Base-by-base conservation (phyloP, 192 early-diverging fungal genomes). In the Coemansia sp. region DNA sequence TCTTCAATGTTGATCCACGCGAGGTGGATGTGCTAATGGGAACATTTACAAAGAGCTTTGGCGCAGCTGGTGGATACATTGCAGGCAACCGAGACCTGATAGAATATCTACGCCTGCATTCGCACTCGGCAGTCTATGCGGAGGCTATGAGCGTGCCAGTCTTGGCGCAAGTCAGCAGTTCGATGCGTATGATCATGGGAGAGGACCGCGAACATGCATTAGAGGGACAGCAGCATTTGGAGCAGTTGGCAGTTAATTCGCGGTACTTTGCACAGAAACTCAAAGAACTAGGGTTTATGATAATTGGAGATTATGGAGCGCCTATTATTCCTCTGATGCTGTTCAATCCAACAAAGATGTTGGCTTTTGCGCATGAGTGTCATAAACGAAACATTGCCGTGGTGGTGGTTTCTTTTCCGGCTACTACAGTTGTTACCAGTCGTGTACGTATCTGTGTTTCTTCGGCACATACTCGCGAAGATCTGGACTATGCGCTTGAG, bases 1-100 rank as follows among this genome's bases (percentile, higher is more conserved):
- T 93, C 79, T 96, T 89, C 78, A 89, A 89, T 59, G 84, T 98
- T 12, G 91, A 95, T 65, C 94, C 94, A 24, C 82, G 79, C 57
- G 85, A 95, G 22, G 87, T 98, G 22, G 95, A 99, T 68, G 87
- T 98, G 55, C 78, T 94, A 23, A 98, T 99, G 97, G 95, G 94
- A 31, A 98, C 95, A 3, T 96, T 97, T 67, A 97, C 95, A 23
- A 97, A 99, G 82, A 93, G 91, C 52, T 97, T 99, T 87, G 95
- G 94, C 66, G 92, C 95, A 30, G 93, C 95, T 38, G 95, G 95
- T 64, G 95, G 95, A 34, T 97, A 97, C 75, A 92, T 98, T 73
- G 89, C 91, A 38, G 92, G 87, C 5, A 81, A 62, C 57, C 84
- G 88, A 70, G 82, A 78, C n/a, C 74, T 95, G 32, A 83, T 98